Percentiles rank a stretch among this genome's conserved stretches.
These are phyloP conservation scores for Penicillium sp. DNA, from an alignment of 2,329 filamentous ascomycete species.

Conservation along the genomic window DNA sequence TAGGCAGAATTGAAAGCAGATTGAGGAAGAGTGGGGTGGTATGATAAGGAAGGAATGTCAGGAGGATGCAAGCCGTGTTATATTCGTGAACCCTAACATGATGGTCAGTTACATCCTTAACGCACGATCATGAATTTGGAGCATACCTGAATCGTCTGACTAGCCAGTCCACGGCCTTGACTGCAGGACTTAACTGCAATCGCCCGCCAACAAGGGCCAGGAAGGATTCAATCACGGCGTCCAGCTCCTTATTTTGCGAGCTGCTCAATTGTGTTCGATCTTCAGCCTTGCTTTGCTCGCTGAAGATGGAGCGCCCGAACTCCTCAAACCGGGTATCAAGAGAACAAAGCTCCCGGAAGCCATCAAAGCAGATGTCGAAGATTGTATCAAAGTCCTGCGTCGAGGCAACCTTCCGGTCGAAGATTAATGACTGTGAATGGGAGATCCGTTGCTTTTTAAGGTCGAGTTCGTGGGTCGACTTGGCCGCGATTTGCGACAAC, in stretches of 20 bases:
- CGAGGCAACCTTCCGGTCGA: slow-evolving; percentile 80
- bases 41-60: slow-evolving; percentile 93
- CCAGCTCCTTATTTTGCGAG: slow-evolving; percentile 78
- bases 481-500: slow-evolving; percentile 86
- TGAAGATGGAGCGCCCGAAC: slow-evolving; percentile 82
- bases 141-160: slow-evolving; percentile 82
- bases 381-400: slow-evolving; percentile 89
- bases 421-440: slow-evolving; percentile 93
- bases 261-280: slow-evolving; percentile 84
- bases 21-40: slow-evolving; percentile 81
- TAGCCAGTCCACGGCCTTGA: slow-evolving; percentile 94
- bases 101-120: slow-evolving; percentile 26
- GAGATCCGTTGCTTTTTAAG: slow-evolving; percentile 89
- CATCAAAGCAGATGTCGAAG: slow-evolving; percentile 83
- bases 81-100: slow-evolving; percentile 78
- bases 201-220: slow-evolving; percentile 76
- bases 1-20: slow-evolving; percentile 83
- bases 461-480: slow-evolving; percentile 87
- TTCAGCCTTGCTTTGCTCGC: slow-evolving; percentile 86
- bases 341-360: slow-evolving; percentile 87
- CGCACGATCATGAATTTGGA: neutral
- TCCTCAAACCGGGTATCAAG: slow-evolving; percentile 77
- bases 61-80: slow-evolving; percentile 76
- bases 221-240: slow-evolving; percentile 78
- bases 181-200: slow-evolving; percentile 79